Percentiles rank a stretch among this genome's conserved stretches.
These are phyloP conservation scores for Davidsoniella virescens DNA, from an alignment of 2,329 filamentous ascomycete genomes.

Conservation along the genomic window DNA sequence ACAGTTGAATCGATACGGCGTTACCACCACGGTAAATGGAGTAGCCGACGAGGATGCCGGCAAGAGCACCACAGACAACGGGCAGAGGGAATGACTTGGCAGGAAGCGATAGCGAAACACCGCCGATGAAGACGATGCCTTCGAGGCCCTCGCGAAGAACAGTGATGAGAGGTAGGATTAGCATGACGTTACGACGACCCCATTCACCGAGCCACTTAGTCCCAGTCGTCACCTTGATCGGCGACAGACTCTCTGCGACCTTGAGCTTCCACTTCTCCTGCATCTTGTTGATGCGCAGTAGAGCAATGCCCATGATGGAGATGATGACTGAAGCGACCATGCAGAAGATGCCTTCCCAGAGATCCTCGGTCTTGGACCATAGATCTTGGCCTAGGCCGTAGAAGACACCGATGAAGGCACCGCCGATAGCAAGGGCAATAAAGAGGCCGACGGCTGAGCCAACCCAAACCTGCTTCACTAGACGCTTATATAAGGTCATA, in stretches of 20 bases:
- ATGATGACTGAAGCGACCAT: slow-evolving; percentile 55
- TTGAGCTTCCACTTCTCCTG: slow-evolving; percentile 66
- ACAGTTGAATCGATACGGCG: slow-evolving; percentile 37
- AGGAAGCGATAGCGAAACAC: slow-evolving; percentile 52
- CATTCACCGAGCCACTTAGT: slow-evolving; percentile 27
- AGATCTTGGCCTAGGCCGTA: slow-evolving; percentile 48
- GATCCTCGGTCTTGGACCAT: slow-evolving; percentile 46
- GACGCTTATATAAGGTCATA: slow-evolving; percentile 45
- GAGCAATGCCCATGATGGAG: slow-evolving; percentile 52
- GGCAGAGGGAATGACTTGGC: slow-evolving; percentile 55
- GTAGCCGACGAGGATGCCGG: slow-evolving; percentile 46
- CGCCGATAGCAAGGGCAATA: slow-evolving; percentile 49
- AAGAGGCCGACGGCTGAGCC: slow-evolving; percentile 46
- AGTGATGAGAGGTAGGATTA: slow-evolving; percentile 62
- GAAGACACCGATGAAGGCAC: slow-evolving; percentile 54
- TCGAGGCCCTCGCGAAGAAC: slow-evolving; percentile 63
- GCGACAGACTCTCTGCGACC: slow-evolving; percentile 43
- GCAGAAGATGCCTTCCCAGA: slow-evolving; percentile 58
- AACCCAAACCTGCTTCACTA: slow-evolving; percentile 56
- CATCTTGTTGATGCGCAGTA: slow-evolving; percentile 60
- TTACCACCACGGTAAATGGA: slow-evolving; percentile 41
- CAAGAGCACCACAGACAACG: slow-evolving; percentile 47
- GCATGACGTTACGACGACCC: slow-evolving; percentile 60
- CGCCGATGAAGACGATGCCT: slow-evolving; percentile 63
- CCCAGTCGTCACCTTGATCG: slow-evolving; percentile 10